Evolutionary conservation across 352 stramenopile genomes (phyloP).

Genomic region (Phytophthora meadii): DNA sequence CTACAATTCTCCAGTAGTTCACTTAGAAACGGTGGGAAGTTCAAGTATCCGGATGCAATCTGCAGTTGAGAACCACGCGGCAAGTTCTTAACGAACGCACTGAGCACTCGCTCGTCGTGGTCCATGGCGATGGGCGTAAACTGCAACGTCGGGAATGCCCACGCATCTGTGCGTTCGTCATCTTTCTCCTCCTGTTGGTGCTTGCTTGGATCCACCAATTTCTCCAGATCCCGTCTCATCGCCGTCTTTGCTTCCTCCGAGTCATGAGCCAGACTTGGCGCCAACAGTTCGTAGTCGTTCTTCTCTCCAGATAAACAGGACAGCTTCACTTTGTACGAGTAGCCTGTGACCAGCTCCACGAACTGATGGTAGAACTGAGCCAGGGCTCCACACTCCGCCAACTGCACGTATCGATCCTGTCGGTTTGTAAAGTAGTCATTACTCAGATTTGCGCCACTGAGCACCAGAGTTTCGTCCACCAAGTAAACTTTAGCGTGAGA

Average conservation of each 20-base stretch:
- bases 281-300: constrained; percentile 36
- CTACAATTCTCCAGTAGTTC: constrained; percentile 52
- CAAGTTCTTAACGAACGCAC: constrained; percentile 51
- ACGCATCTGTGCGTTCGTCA: constrained; percentile 48
- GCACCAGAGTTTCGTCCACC: constrained; percentile 80
- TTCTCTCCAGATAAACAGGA: constrained; percentile 7
- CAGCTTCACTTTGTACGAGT: constrained; percentile 55
- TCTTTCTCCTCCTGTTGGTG: constrained; percentile 20
- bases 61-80: constrained; percentile 53
- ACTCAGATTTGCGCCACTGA: constrained; percentile 86
- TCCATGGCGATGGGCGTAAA: constrained; percentile 68
- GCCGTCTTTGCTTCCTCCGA: constrained; percentile 40
- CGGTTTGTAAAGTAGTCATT: constrained; percentile 87
- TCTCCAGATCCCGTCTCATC: constrained; percentile 57
- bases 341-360: constrained; percentile 53
- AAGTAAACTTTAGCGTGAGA: constrained; percentile 88
- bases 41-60: constrained; percentile 84
- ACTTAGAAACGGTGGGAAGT: constrained; percentile 77
- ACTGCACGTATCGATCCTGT: constrained; percentile 82
- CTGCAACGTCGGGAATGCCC: constrained; percentile 80
- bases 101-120: constrained; percentile 65
- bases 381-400: constrained; percentile 55
- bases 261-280: constrained; percentile 39
- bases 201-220: constrained; percentile 41
- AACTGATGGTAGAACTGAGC: constrained; percentile 80